Conservation (phyloP, 805 yeast species). For the Wickerhamomyces strasburgensis region DNA sequence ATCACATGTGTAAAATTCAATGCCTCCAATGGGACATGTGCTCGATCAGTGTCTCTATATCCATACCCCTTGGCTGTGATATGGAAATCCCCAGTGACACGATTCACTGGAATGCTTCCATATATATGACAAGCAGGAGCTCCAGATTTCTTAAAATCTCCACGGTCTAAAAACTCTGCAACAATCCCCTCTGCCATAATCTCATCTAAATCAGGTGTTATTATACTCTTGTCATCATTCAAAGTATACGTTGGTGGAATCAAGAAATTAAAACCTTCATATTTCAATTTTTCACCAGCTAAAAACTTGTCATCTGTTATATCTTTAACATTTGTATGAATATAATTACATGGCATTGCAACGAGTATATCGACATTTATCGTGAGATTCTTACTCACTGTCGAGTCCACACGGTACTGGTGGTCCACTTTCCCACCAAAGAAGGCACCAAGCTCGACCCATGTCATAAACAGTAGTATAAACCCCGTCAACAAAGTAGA, state of each 20-base stretch:
- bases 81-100: conserved; percentile 81
- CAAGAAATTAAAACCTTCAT: conserved; percentile 58
- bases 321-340: conserved; percentile 76
- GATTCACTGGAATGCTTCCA: conserved; percentile 79
- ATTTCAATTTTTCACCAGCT: conserved; percentile 70
- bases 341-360: conserved; percentile 73
- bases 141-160: conserved; percentile 39
- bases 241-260: conserved; percentile 46
- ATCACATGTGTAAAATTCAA: conserved; percentile 82
- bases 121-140: conserved; percentile 80
- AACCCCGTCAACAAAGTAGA: conserved; percentile 63
- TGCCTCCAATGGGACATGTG: conserved; percentile 41
- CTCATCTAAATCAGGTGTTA: conserved; percentile 61
- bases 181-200: conserved; percentile 60
- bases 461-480: conserved; percentile 60
- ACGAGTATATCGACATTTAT: conserved; percentile 78
- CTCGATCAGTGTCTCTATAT: conserved; percentile 39
- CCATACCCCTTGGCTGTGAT: conserved; percentile 76
- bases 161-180: conserved; percentile 53
- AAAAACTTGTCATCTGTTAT: conserved; percentile 69
- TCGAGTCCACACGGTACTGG: conserved; percentile 69
- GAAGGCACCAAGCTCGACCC: conserved; percentile 82
- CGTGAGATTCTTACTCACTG: conserved; percentile 50
- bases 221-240: conserved; percentile 41
- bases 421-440: conserved; percentile 79